These are phyloP conservation scores for Agarophyton chilense DNA, from an alignment of 23 red algal species.

Conservation along the genomic window DNA sequence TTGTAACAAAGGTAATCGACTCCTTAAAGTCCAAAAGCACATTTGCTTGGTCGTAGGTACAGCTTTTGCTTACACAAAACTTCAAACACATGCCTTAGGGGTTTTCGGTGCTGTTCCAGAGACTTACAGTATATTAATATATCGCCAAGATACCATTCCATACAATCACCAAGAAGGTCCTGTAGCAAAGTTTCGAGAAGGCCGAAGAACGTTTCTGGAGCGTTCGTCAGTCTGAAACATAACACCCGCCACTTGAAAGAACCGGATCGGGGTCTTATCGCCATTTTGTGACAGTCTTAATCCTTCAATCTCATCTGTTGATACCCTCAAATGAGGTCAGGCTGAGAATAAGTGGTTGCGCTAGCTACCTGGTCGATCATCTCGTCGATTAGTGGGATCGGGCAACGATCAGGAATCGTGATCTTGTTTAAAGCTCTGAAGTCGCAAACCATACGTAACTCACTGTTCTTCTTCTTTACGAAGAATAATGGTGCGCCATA, in stretches of 20 bases:
- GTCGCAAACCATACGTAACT: neutral
- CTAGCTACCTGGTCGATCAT: slow-evolving; percentile 7
- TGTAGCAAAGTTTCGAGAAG: neutral
- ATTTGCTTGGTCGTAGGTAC: neutral
- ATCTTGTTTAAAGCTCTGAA: slow-evolving; percentile 31
- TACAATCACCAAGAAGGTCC: slow-evolving; percentile 3
- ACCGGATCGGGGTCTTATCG: slow-evolving; percentile 25
- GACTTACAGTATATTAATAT: slow-evolving; percentile 7
- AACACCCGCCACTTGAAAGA: slow-evolving; percentile 18
- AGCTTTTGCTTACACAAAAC: neutral
- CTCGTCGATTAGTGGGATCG: slow-evolving; percentile 1
- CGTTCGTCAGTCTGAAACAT: slow-evolving; percentile 12
- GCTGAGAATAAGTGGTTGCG: slow-evolving; percentile 18
- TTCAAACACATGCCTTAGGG: neutral
- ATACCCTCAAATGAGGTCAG: slow-evolving; percentile 12
- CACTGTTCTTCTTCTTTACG: slow-evolving; percentile 11
- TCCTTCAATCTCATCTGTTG: slow-evolving; percentile 6
- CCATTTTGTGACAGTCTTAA: slow-evolving; percentile 14
- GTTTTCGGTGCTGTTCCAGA: neutral
- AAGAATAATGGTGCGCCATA: slow-evolving; percentile 45
- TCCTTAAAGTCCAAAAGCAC: neutral
- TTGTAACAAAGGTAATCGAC: slow-evolving; percentile 16
- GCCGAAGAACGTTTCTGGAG: neutral
- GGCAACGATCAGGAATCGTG: slow-evolving; percentile 1
- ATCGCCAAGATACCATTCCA: slow-evolving; percentile 16